Evolutionary conservation across 495 filamentous ascomycete species (phyloP).

Genomic region (Trichocladium uniseriatum): DNA sequence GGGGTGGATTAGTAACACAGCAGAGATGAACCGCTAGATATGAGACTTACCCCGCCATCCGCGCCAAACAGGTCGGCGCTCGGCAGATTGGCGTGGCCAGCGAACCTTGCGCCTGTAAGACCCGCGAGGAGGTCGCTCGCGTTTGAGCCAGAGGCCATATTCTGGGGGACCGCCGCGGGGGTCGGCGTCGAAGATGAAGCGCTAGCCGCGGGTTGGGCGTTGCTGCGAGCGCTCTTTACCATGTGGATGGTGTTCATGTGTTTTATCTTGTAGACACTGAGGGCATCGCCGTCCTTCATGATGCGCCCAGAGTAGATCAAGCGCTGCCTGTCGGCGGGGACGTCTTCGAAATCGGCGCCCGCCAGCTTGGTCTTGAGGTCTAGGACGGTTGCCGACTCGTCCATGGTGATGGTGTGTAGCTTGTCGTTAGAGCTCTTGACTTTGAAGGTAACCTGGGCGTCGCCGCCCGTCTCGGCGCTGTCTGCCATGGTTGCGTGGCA

Average conservation of each 20-base stretch:
- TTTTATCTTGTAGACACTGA: constrained; percentile 88
- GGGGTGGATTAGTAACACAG: constrained; percentile 19
- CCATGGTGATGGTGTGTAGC: constrained; percentile 71
- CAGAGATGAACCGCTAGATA: not conserved
- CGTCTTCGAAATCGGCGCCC: constrained; percentile 67
- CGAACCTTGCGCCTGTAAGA: constrained; percentile 88
- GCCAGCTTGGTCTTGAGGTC: constrained; percentile 87
- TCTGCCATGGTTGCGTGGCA: constrained; percentile 40
- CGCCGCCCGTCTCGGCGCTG: constrained; percentile 40
- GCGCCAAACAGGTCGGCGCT: constrained; percentile 86
- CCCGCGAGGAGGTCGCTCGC: constrained; percentile 85
- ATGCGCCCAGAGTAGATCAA: constrained; percentile 97
- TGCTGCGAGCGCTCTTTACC: constrained; percentile 91
- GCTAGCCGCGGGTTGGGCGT: constrained; percentile 53
- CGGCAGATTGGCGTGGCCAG: constrained; percentile 82
- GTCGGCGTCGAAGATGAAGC: constrained; percentile 43
- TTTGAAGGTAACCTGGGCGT: constrained; percentile 73
- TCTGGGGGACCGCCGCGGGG: constrained; percentile 62
- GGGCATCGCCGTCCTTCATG: constrained; percentile 81
- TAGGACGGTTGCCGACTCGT: constrained; percentile 63
- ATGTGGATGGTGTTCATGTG: constrained; percentile 91
- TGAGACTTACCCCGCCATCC: constrained; percentile 80
- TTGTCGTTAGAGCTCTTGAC: constrained; percentile 84
- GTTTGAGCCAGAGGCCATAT: constrained; percentile 76
- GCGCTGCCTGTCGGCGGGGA: constrained; percentile 77